phyloP scores from a whole-genome alignment of 306 rosid genomes.

The Lathyrus oleraceus region DNA sequence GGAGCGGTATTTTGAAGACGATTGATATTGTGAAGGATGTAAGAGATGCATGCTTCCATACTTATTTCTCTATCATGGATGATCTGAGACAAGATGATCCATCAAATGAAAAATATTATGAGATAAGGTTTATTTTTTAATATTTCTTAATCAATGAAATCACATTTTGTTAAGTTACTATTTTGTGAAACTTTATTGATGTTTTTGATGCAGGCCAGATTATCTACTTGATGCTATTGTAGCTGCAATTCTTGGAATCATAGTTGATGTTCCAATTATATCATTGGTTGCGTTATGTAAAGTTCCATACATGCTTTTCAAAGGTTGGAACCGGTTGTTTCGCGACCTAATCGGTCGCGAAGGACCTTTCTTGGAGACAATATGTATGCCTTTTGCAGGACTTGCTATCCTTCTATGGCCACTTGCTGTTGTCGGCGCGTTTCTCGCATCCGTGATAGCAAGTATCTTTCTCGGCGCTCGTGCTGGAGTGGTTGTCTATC shows the following conservation, averaged over 20 bases:
- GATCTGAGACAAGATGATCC: conserved; percentile 56
- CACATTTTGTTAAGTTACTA: neutral
- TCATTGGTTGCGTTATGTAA: conserved; percentile 66
- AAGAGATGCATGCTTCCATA: conserved; percentile 58
- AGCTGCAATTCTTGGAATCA: conserved; percentile 61
- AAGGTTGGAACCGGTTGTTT: conserved; percentile 94
- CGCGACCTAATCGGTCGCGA: conserved; percentile 95
- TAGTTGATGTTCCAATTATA: conserved; percentile 70
- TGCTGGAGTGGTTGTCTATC: conserved; percentile 78
- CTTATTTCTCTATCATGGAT: conserved; percentile 72
- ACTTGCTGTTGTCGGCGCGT: conserved; percentile 81
- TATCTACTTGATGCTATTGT: conserved; percentile 72
- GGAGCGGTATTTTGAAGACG: conserved; percentile 59
- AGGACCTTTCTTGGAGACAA: conserved; percentile 99
- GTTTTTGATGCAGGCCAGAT: conserved; percentile 53
- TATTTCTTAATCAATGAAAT: neutral
- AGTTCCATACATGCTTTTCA: conserved; percentile 84
- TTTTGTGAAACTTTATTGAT: conserved; percentile 8
- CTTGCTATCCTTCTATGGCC: conserved; percentile 94
- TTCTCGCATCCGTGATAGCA: conserved; percentile 60
- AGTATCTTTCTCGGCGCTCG: conserved; percentile 76
- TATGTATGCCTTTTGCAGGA: conserved; percentile 96
- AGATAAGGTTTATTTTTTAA: conserved; percentile 63
- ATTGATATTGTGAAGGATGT: conserved; percentile 68
- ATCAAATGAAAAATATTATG: conserved; percentile 60